Percentiles rank a stretch among this genome's conserved stretches.
Conservation (phyloP, 768 basidiomycete species). For the Candolleomyces aberdarensis region DNA sequence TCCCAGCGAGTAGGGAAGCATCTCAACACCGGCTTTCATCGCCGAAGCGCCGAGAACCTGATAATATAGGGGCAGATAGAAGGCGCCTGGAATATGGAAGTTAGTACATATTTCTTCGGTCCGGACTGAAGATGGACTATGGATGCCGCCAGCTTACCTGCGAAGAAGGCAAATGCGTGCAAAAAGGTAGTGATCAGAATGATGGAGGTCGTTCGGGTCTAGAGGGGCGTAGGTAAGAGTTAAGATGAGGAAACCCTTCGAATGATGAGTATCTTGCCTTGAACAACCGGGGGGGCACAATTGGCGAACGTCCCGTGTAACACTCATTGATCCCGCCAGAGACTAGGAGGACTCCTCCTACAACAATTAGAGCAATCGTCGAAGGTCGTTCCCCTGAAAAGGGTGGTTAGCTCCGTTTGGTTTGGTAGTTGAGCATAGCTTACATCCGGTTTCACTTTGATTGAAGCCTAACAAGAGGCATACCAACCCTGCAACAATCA, state of each 20-base stretch:
- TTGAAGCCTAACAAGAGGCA: slow-evolving; percentile 72
- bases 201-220: slow-evolving; percentile 73
- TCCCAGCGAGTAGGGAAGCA: slow-evolving; percentile 73
- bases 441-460: slow-evolving; percentile 64
- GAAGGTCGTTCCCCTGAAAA: slow-evolving; percentile 51
- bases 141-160: slow-evolving; percentile 26
- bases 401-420: not conserved
- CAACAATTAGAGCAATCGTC: slow-evolving; percentile 60
- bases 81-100: slow-evolving; percentile 36
- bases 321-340: slow-evolving; percentile 54
- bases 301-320: slow-evolving; percentile 61
- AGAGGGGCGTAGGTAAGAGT: not conserved
- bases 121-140: not conserved
- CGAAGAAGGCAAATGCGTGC: slow-evolving; percentile 65
- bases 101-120: not conserved
- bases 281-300: slow-evolving; percentile 74
- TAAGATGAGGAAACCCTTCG: not conserved
- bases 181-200: slow-evolving; percentile 57
- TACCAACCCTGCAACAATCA: slow-evolving; percentile 65
- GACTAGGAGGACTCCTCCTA: slow-evolving; percentile 56
- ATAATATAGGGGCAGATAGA: slow-evolving; percentile 74
- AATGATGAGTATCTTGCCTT: slow-evolving; percentile 37
- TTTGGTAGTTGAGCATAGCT: slow-evolving; percentile 18
- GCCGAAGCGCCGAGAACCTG: slow-evolving; percentile 77
- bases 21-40: slow-evolving; percentile 65